Conservation (phyloP, 345 rosid species). For the Kernera saxatilis region DNA sequence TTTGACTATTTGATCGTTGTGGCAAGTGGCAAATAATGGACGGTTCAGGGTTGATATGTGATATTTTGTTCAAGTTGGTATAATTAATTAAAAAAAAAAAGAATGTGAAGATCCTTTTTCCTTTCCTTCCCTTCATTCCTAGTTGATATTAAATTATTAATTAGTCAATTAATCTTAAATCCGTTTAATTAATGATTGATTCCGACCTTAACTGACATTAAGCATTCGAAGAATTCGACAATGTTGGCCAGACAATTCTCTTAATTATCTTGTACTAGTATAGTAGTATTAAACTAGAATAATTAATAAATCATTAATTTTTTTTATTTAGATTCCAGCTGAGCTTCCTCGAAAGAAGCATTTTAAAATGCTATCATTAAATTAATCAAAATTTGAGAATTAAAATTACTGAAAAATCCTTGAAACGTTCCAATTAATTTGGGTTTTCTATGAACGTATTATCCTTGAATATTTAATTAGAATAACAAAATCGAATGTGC, state of each 20-base stretch:
- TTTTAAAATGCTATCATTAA: background rate
- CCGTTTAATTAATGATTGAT: background rate
- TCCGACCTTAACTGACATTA: conserved; percentile 23
- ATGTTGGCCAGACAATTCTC: conserved; percentile 9
- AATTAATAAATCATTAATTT: background rate
- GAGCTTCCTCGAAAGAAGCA: background rate
- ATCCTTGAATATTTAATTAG: background rate
- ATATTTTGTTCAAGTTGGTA: conserved; percentile 24
- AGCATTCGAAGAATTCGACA: conserved; percentile 20
- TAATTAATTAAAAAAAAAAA: background rate
- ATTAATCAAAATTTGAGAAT: background rate
- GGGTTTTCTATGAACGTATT: background rate
- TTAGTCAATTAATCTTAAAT: conserved; percentile 10
- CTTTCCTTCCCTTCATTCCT: background rate
- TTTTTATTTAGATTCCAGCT: background rate
- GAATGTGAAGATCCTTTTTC: background rate
- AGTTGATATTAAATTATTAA: conserved; percentile 12
- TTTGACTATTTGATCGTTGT: conserved; percentile 2
- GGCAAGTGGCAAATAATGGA: conserved; percentile 19
- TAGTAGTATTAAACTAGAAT: background rate
- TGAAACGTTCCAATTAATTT: background rate
- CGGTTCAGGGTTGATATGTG: conserved; percentile 5
- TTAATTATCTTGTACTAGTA: background rate
- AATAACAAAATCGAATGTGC: background rate
- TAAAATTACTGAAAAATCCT: background rate